These are phyloP conservation scores for Amanita muscaria DNA, from an alignment of 768 basidiomycete genomes.

Conservation along the genomic window DNA sequence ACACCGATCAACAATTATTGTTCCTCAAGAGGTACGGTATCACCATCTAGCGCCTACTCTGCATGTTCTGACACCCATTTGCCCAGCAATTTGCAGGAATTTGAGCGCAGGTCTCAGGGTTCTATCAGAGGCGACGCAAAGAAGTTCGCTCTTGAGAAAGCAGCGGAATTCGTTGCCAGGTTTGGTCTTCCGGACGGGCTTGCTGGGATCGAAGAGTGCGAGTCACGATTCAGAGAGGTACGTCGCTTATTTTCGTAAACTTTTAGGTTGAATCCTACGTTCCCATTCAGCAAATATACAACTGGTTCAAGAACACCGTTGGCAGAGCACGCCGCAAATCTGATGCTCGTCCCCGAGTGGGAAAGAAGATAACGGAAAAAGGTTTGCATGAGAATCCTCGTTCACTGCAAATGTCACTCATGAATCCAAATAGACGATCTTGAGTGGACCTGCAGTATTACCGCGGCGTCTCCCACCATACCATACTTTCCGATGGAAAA, in stretches of 20 bases:
- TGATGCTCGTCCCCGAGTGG: constrained; percentile 44
- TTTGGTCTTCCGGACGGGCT: constrained; percentile 53
- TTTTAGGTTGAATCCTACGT: constrained; percentile 1
- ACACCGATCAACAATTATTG: constrained; percentile 53
- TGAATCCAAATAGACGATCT: constrained; percentile 17
- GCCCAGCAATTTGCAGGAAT: constrained; percentile 40
- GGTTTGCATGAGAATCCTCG: constrained; percentile 21
- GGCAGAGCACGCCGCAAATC: constrained; percentile 50
- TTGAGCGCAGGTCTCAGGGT: constrained; percentile 50
- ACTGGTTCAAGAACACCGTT: constrained; percentile 67
- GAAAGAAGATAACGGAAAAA: constrained; percentile 45
- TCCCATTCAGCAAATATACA: constrained; percentile 52
- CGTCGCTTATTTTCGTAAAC: constrained; percentile 9
- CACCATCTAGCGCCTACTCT: not conserved
- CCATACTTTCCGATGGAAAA: constrained; percentile 7
- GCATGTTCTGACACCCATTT: constrained; percentile 8
- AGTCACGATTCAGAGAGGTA: constrained; percentile 56
- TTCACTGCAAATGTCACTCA: constrained; percentile 4
- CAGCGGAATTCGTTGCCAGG: constrained; percentile 47
- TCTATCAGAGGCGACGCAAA: constrained; percentile 61
- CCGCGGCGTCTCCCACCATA: not conserved
- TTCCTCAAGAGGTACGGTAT: constrained; percentile 43
- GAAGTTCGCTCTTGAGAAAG: constrained; percentile 57
- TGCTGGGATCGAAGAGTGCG: constrained; percentile 46
- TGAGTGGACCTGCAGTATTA: constrained; percentile 11